Conservation (phyloP, 495 filamentous ascomycete genomes). For the Penicillium lagena region DNA sequence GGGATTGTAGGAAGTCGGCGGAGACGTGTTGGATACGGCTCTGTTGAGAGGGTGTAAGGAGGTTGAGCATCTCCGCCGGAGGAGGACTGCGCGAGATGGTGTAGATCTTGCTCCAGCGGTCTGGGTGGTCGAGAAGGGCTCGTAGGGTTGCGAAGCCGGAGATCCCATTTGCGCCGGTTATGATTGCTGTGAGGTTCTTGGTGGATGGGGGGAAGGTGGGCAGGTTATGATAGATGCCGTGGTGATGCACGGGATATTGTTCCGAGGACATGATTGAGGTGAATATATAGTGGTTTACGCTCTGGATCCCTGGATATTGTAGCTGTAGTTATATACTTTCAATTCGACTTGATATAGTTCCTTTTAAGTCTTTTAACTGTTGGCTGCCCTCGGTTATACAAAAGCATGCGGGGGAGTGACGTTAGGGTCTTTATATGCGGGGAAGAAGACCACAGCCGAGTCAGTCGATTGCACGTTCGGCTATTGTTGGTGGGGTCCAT, state of each 20-base stretch:
- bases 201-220: constrained; percentile 1
- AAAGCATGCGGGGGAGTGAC: no score
- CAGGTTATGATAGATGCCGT: neutral
- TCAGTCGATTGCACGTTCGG: no score
- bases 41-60: constrained; percentile 1
- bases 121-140: constrained; percentile 29
- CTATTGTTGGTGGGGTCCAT: no score
- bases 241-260: neutral
- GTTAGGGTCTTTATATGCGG: no score
- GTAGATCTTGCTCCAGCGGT: constrained; percentile 45
- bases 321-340: no score
- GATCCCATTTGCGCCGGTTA: constrained; percentile 47
- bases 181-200: constrained; percentile 38
- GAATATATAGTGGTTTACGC: no score
- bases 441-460: no score
- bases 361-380: no score
- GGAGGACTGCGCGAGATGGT: constrained; percentile 35
- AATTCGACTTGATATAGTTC: no score
- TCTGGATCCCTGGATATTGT: no score
- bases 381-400: no score
- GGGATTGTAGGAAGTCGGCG: constrained; percentile 35
- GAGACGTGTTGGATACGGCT: constrained; percentile 34
- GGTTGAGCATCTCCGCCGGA: constrained; percentile 8
- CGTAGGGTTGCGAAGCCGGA: constrained; percentile 40
- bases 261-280: neutral